These are phyloP conservation scores for Alloteropsis semialata DNA, from an alignment of 176 grass and related monocot species.

Conservation along the genomic window DNA sequence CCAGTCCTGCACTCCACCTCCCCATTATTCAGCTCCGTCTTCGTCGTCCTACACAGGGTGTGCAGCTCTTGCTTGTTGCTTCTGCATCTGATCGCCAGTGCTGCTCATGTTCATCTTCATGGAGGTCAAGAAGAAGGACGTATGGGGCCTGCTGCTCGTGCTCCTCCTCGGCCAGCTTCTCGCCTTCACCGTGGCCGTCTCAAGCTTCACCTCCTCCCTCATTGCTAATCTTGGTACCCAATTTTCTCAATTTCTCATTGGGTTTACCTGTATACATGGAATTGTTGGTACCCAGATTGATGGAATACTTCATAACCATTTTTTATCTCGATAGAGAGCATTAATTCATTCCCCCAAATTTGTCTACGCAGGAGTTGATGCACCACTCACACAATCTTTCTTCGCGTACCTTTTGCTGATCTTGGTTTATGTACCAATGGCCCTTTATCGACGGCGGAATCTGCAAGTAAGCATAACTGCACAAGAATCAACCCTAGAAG, in stretches of 20 bases:
- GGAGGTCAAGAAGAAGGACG: slow-evolving; percentile 43
- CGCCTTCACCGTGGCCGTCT: slow-evolving; percentile 56
- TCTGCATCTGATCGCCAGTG: slow-evolving; percentile 1
- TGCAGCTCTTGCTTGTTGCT: background rate
- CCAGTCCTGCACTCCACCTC: no score
- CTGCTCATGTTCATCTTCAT: background rate
- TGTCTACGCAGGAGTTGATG: slow-evolving; percentile 47
- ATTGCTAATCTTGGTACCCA: slow-evolving; percentile 60
- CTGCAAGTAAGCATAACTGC: slow-evolving; percentile 35
- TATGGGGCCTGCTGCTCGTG: slow-evolving; percentile 42
- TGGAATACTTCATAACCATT: background rate
- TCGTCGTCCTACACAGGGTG: background rate
- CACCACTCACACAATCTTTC: slow-evolving; percentile 75
- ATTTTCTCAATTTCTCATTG: slow-evolving; percentile 8
- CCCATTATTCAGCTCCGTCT: background rate
- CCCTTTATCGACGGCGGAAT: slow-evolving; percentile 46
- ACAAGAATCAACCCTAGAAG: background rate
- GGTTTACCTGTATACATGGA: background rate
- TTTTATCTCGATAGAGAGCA: background rate
- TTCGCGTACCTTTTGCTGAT: slow-evolving; percentile 62
- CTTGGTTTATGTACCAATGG: slow-evolving; percentile 51
- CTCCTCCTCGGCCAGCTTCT: slow-evolving; percentile 72
- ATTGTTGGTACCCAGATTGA: background rate
- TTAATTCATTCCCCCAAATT: background rate
- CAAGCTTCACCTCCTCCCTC: slow-evolving; percentile 68